Conservation (phyloP, 768 basidiomycete species). For the Goffeauzyma gilvescens region DNA sequence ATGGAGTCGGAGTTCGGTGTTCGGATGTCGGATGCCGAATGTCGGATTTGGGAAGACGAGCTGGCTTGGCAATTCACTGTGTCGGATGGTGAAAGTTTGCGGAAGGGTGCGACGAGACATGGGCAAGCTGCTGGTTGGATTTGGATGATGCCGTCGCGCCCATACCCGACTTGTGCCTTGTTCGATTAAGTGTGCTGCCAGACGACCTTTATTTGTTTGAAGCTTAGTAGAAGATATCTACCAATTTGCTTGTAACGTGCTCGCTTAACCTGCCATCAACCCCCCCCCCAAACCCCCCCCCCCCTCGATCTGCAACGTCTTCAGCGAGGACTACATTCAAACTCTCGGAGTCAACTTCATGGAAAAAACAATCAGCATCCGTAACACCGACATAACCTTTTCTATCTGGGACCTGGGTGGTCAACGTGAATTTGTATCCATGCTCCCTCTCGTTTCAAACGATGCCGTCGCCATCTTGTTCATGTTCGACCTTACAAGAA, state of each 20-base stretch:
- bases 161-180: no score
- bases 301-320: not conserved
- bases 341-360: slow-evolving; percentile 99
- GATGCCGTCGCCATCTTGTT: slow-evolving; percentile 98
- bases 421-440: slow-evolving; percentile 96
- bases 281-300: not conserved
- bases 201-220: no score
- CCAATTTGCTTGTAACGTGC: no score
- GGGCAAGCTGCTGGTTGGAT: no score
- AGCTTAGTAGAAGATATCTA: no score
- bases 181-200: no score
- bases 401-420: slow-evolving; percentile 96
- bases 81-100: no score
- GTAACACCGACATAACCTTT: slow-evolving; percentile 96
- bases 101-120: no score
- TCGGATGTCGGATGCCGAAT: not conserved
- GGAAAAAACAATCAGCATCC: slow-evolving; percentile 98
- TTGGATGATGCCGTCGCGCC: not conserved
- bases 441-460: slow-evolving; percentile 94
- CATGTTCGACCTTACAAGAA: slow-evolving; percentile 98
- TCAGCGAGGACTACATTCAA: slow-evolving; percentile 87
- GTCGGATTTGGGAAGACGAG: no score
- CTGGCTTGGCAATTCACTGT: no score
- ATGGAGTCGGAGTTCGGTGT: not conserved
- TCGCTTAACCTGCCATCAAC: not conserved